A percentile compares a stretch with the other conserved stretches of the same genome.
Conservation (phyloP, 1,284 basidiomycete species). For the Naganishia sp. region DNA sequence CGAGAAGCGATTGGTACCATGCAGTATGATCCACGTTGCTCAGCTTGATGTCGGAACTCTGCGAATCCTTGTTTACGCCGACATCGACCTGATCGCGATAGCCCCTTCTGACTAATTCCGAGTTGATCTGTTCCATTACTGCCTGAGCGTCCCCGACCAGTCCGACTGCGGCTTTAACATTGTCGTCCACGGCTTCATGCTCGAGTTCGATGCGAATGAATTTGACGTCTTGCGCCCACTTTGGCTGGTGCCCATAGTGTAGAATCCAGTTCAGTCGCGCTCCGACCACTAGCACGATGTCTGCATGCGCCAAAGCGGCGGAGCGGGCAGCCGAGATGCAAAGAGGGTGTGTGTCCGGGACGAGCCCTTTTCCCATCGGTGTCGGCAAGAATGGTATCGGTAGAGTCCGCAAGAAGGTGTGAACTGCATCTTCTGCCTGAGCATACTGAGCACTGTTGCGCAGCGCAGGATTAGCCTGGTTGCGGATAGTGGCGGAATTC, state of each 20-base stretch:
- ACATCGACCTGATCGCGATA: not conserved
- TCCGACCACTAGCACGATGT: conserved; percentile 37
- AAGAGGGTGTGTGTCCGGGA: conserved; percentile 35
- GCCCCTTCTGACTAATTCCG: not conserved
- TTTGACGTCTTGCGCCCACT: conserved; percentile 35
- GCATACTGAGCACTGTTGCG: conserved; percentile 36
- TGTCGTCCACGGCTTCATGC: conserved; percentile 34
- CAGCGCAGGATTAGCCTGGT: not conserved
- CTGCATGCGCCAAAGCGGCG: conserved; percentile 34
- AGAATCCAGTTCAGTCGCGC: conserved; percentile 39
- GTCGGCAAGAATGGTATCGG: conserved; percentile 37
- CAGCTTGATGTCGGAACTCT: conserved; percentile 15
- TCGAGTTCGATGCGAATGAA: conserved; percentile 37
- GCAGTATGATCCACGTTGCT: conserved; percentile 20
- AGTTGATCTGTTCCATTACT: conserved; percentile 32
- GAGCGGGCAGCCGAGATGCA: conserved; percentile 37
- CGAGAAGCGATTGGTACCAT: conserved; percentile 32
- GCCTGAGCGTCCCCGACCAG: conserved; percentile 34
- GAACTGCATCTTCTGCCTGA: conserved; percentile 31
- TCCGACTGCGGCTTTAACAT: conserved; percentile 32
- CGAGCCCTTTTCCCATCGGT: conserved; percentile 38
- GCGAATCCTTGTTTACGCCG: not conserved
- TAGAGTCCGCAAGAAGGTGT: conserved; percentile 28
- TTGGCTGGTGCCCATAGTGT: conserved; percentile 35
- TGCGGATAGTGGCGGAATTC: not conserved